Evolutionary conservation across 2,329 filamentous ascomycete species (phyloP), one percentile per base, ranked within the genome.

Genomic region (Aspergillus ochraceus): DNA sequence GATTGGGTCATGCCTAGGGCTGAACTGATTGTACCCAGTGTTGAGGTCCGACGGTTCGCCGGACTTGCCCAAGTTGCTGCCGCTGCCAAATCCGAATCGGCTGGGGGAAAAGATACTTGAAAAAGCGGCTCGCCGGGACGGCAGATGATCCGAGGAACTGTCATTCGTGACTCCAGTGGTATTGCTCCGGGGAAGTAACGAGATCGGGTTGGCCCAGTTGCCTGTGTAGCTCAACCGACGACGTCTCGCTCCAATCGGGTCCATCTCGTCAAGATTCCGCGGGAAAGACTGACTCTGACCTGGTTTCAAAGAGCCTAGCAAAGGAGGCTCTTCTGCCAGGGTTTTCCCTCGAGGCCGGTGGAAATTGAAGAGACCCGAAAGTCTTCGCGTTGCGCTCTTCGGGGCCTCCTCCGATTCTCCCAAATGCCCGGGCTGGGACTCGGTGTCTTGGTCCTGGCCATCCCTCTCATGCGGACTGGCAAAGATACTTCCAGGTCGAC

Each of bases 271-370:
- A 32, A 79, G 52, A 62, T 82, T 80, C 39, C 85, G 79, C 14
- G 86, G 86, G 68, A 88, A 83, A n/a, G 86, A 88, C 63, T 87
- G 86, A 61, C 85, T 88, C 62, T 88, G 85, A 0, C 81, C 80
- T 52, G 83, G 75, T 64, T 86, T 86, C 62, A 87, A 70, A n/a
- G 82, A 82, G 17, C 86, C 86, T 30, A 87, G 68, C 45, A 81
- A 71, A 47, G 84, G 84, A 3, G 85, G 83, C 32, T 87, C 83
- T 63, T 86, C 83, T 2, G 82, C 81, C 39, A 84, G 73, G 0
- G 85, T 86, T 75, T 88, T 88, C 4, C 84, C 84, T 61, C 86
- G 81, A 65, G 84, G 84, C 32, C 86, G 81, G 70, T 86, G 83
- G 59, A 85, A 83, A 60, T 77, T 77, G 63, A 87, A 86, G 12